These are phyloP conservation scores for Lentinula novae-zelandiae DNA, from an alignment of 1,284 basidiomycete species.

Conservation along the genomic window DNA sequence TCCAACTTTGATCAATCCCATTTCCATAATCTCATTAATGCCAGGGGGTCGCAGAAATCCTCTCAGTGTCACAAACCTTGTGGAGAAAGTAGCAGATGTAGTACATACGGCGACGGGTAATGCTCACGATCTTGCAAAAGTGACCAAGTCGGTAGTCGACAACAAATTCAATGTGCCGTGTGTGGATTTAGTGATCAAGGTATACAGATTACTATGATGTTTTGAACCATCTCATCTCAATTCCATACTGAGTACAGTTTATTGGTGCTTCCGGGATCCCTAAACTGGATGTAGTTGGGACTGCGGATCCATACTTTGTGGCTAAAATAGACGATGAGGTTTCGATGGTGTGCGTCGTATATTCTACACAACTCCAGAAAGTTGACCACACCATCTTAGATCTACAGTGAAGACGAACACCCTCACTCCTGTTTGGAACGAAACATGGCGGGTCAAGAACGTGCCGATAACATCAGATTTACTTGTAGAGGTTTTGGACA, in stretches of 20 bases:
- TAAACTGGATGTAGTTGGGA: constrained; percentile 66
- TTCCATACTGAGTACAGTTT: constrained; percentile 38
- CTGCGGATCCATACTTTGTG: constrained; percentile 69
- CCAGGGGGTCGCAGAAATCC: constrained; percentile 27
- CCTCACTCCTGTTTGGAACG: constrained; percentile 69
- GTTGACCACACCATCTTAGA: constrained; percentile 29
- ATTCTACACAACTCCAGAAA: neutral
- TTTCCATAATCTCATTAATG: neutral
- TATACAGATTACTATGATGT: constrained; percentile 17
- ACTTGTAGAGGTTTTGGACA: constrained; percentile 57
- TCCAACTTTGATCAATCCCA: neutral
- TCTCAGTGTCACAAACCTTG: constrained; percentile 33
- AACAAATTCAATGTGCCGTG: constrained; percentile 35
- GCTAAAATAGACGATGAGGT: constrained; percentile 61
- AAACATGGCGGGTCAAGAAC: constrained; percentile 66
- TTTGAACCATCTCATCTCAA: neutral
- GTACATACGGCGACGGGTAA: constrained; percentile 27
- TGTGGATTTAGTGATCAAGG: constrained; percentile 49
- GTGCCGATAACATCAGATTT: constrained; percentile 61
- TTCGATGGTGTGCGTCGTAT: constrained; percentile 52
- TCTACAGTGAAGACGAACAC: constrained; percentile 62
- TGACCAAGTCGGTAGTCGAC: constrained; percentile 28
- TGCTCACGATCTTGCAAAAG: constrained; percentile 25
- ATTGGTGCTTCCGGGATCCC: constrained; percentile 66
- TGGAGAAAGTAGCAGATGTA: constrained; percentile 29